phyloP scores from a whole-genome alignment of 805 yeast species.

The Phaffomyces opuntiae region DNA sequence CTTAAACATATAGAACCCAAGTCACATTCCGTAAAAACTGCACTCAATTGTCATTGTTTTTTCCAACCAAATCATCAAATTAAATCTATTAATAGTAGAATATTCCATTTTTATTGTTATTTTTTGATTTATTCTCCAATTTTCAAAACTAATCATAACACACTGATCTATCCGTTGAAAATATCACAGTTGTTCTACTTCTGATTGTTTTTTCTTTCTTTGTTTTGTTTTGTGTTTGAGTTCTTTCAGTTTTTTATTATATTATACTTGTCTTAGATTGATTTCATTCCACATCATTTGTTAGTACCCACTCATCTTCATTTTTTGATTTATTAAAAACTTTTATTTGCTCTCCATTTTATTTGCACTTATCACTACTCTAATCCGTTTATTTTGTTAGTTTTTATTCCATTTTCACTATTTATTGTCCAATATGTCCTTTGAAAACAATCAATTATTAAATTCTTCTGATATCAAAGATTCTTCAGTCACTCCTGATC shows the following conservation, averaged over 20 bases:
- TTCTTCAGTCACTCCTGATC: conserved; percentile 6
- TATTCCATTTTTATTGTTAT: too few species aligned
- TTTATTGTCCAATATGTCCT: background rate
- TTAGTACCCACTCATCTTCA: background rate
- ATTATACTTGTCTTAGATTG: background rate
- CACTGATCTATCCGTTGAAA: background rate
- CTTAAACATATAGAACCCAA: too few species aligned
- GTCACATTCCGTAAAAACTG: too few species aligned
- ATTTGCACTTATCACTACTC: background rate
- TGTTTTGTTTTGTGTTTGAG: background rate
- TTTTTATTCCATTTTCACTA: background rate
- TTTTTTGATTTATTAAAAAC: background rate
- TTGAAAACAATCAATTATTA: conserved; percentile 3
- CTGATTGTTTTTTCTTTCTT: background rate
- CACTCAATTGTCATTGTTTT: too few species aligned
- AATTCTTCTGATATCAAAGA: conserved; percentile 1
- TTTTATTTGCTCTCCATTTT: background rate
- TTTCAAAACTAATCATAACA: too few species aligned
- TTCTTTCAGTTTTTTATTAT: background rate
- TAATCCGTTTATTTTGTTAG: background rate
- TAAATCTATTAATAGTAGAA: too few species aligned
- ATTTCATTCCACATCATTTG: background rate
- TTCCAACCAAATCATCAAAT: too few species aligned
- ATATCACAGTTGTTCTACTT: background rate
- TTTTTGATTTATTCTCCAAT: background rate